Base-by-base conservation (phyloP, 306 rosid species). In the Ceratonia siliqua region DNA sequence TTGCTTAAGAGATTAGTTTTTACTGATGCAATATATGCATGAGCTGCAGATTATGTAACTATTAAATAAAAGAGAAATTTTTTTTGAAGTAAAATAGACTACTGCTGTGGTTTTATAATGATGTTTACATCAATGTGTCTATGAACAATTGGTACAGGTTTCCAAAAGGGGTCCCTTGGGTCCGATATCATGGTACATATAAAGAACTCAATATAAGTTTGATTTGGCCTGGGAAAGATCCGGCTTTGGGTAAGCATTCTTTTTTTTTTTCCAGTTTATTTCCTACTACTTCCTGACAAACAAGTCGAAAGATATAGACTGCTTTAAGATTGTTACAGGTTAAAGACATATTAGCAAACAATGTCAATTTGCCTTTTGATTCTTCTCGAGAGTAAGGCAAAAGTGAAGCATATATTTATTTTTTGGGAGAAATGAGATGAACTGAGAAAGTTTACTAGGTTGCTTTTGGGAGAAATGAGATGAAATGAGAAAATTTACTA, bases 221-320 rank as follows among this genome's bases (percentile, higher is more conserved):
- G 64, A 75, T 94, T 81, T 89, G 96, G 97, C 94, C 96, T 0
- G 99, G 99, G 45, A 90, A 92, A 79, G 97, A 94, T 92, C 78
- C 78, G 17, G 17, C 81, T 45, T 81, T 86, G 62, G 97, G 97
- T 91, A 72, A 77, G 87, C 25, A 33, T n/a, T 39, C 10, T 10
- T 54, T 63, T 48, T 64, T 4, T 43, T 54, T 64, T 73, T 70
- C n/a, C 54, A 56, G 25, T 32, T 83, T 65, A 11, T 55, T 64
- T 56, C 6, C 3, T 42, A 12, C 27, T 57, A 43, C 32, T 38
- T 30, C 62, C 9, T 22, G 30, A 45, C n/a, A 43, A 7, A 25
- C 70, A 30, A 32, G 25, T 35, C 52, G 13, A 36, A 46, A 13
- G 6, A 27, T 65, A 22, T 52, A 24, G 22, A 14, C 33, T 6